Evolutionary conservation across 2,329 filamentous ascomycete genomes (phyloP).

Genomic region (Fusarium incarnatum): DNA sequence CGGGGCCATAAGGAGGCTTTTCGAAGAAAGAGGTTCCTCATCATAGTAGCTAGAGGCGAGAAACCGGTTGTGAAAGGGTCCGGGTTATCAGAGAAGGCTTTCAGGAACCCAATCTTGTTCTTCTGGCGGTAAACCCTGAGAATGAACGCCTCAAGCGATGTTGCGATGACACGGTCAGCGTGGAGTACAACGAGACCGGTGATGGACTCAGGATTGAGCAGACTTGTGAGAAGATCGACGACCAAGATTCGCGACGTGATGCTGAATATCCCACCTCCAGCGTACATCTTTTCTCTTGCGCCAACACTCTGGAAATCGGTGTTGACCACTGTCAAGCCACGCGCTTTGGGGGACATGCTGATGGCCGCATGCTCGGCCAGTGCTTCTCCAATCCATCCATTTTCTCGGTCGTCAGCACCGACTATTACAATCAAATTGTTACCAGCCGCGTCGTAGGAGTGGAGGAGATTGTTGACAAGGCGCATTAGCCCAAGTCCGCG

Average conservation of each 20-base stretch:
- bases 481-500: slow-evolving; percentile 92
- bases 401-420: slow-evolving; percentile 91
- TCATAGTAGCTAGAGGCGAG: slow-evolving; percentile 86
- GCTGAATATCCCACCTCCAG: slow-evolving; percentile 89
- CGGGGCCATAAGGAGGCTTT: slow-evolving; percentile 93
- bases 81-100: slow-evolving; percentile 94
- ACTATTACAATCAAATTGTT: slow-evolving; percentile 92
- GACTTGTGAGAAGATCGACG: slow-evolving; percentile 87
- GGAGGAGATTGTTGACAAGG: slow-evolving; percentile 93
- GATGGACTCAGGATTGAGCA: slow-evolving; percentile 85
- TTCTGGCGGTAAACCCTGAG: slow-evolving; percentile 92
- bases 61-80: slow-evolving; percentile 92
- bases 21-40: slow-evolving; percentile 88
- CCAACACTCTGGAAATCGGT: slow-evolving; percentile 92
- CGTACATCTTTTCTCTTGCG: slow-evolving; percentile 91
- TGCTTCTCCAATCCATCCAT: slow-evolving; percentile 96
- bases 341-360: slow-evolving; percentile 82
- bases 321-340: slow-evolving; percentile 91
- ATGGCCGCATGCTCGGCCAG: slow-evolving; percentile 95
- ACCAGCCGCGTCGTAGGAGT: slow-evolving; percentile 95
- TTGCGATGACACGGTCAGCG: slow-evolving; percentile 86
- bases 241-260: slow-evolving; percentile 96
- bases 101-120: slow-evolving; percentile 93
- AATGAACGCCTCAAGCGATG: slow-evolving; percentile 94
- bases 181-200: slow-evolving; percentile 90